Conservation (phyloP, 495 filamentous ascomycete genomes). For the Schizothecium vesticola region DNA sequence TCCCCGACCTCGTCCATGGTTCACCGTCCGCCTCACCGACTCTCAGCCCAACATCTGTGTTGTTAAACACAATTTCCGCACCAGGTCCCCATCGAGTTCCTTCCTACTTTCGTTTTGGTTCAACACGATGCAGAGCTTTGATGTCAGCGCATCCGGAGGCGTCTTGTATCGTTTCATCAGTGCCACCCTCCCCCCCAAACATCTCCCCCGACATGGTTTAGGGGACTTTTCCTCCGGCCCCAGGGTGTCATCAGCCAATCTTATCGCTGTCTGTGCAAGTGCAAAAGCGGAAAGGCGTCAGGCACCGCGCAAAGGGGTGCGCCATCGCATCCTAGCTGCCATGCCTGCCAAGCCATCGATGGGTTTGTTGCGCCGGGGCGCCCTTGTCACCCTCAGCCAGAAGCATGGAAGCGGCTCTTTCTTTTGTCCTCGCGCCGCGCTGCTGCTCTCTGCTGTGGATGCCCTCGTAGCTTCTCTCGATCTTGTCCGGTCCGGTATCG, state of each 20-base stretch:
- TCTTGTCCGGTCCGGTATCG: neutral
- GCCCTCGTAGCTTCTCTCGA: neutral
- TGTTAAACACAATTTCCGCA: neutral
- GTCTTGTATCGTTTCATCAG: neutral
- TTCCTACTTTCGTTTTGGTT: neutral
- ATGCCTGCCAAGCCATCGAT: neutral
- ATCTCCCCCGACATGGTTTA: neutral
- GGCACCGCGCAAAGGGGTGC: neutral
- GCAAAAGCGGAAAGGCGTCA: neutral
- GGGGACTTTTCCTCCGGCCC: neutral
- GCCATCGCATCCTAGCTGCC: neutral
- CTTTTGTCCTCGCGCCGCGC: neutral
- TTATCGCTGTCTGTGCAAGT: neutral
- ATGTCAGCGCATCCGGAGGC: neutral
- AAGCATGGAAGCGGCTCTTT: neutral
- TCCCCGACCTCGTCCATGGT: neutral
- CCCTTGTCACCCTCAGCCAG: neutral
- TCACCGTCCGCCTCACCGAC: neutral
- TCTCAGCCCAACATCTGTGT: neutral
- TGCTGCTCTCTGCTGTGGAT: neutral
- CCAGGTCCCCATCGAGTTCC: neutral
- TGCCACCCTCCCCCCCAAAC: neutral
- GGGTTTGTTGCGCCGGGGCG: too few relatives aligned
- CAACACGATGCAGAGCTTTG: neutral
- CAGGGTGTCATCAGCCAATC: neutral